Percentiles rank a stretch among this genome's conserved stretches.
These are phyloP conservation scores for Trichoderma sp. DNA, from an alignment of 2,329 filamentous ascomycete genomes.

Conservation along the genomic window DNA sequence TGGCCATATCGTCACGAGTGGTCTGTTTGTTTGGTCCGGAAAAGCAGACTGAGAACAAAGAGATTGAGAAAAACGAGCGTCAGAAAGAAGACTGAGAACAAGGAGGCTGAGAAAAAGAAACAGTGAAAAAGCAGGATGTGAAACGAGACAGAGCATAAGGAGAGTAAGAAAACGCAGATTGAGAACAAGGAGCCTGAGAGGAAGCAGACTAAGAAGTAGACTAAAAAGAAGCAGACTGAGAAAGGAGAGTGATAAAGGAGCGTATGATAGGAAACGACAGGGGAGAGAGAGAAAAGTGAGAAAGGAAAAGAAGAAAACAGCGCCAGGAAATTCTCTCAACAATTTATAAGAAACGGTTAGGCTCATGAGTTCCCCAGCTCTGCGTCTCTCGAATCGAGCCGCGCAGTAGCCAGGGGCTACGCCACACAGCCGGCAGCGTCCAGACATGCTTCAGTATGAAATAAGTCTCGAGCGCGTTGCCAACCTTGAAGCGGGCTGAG, in stretches of 20 bases:
- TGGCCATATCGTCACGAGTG: neutral
- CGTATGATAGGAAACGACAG: neutral
- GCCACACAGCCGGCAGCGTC: conserved; percentile 34
- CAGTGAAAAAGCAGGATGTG: too few species aligned
- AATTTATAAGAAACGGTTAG: too few species aligned
- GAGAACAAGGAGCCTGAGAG: too few species aligned
- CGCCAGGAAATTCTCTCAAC: neutral
- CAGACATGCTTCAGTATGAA: conserved; percentile 46
- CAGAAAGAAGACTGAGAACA: too few species aligned
- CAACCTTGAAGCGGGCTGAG: conserved; percentile 42
- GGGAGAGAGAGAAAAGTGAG: neutral
- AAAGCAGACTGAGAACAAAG: too few species aligned
- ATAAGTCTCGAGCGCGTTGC: conserved; percentile 48
- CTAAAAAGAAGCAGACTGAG: too few species aligned
- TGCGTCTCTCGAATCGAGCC: conserved; percentile 49
- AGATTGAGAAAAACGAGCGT: too few species aligned
- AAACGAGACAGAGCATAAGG: too few species aligned
- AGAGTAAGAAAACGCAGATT: too few species aligned
- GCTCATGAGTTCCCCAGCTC: conserved; percentile 20
- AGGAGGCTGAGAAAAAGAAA: too few species aligned
- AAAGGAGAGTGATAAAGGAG: neutral
- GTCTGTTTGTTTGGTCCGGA: neutral
- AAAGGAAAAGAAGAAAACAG: too few species aligned
- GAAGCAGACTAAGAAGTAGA: too few species aligned
- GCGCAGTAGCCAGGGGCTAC: conserved; percentile 47